Evolutionary conservation across 805 yeast species (phyloP), one percentile per base, ranked within the genome.

Genomic region (Pichia eremophila): DNA sequence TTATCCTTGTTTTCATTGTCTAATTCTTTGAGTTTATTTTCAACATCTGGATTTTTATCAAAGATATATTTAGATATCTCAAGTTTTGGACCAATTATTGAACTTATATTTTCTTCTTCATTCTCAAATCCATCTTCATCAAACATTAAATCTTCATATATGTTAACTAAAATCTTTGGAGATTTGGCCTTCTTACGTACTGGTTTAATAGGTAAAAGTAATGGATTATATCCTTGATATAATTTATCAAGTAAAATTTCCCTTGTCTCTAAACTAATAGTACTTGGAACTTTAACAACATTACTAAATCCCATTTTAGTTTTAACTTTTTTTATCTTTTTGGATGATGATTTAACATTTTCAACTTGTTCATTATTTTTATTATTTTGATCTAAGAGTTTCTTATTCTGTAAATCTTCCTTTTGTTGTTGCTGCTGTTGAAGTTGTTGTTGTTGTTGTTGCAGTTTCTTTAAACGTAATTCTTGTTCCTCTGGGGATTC

Each of bases 161-260:
- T 54, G 41, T 66, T 68, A 22, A 66, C 53, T 41, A 61, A 63
- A 9, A 66, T 53, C 27, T 63, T 63, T 0, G 65, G 51, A 5
- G 57, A n/a, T 36, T 36, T 53, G 7, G 57, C 51, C 42, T 54
- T 55, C 36, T 58, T 54, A 8, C 36, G 42, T 11, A 37, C 41
- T 8, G 49, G 46, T 39, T 57, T 55, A 5, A 61, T 60, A 12
- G 67, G 66, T 4, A 52, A 46, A 11, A 68, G 59, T 32, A 66
- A 49, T 14, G 71, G 71, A 40, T 63, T 60, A 44, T 64, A 65
- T 3, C 67, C 70, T 48, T 60, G 65, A 49, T 66, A 66, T 8
- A 66, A 51, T n/a, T 53, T 58, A 49, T 66, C 69, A 25, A 66
- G 45, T 31, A 66, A 45, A 10, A 66, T 54, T 27, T 65, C 68